These are phyloP conservation scores for Aspergillus carbonarius DNA, from an alignment of 2,329 filamentous ascomycete genomes.

Conservation along the genomic window DNA sequence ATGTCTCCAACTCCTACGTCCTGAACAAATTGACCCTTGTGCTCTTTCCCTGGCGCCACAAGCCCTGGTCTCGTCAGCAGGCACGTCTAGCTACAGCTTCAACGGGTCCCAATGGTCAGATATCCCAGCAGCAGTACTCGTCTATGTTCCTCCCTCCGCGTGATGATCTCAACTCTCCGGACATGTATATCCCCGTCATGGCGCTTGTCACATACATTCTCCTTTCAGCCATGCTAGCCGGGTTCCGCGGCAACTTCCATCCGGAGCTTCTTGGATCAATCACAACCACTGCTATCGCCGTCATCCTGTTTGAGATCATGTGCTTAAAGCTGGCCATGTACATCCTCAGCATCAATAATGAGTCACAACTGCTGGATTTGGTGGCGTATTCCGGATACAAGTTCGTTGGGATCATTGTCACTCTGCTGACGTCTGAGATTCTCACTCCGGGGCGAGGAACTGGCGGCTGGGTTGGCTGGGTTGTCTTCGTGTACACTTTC, in stretches of 20 bases:
- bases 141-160: constrained; percentile 78
- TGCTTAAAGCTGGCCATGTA: constrained; percentile 90
- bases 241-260: constrained; percentile 85
- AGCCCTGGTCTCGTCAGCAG: constrained; percentile 93
- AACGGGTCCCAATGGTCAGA: constrained; percentile 57
- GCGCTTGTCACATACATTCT: constrained; percentile 96
- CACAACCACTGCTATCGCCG: constrained; percentile 76
- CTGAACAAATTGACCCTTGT: constrained; percentile 90
- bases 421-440: constrained; percentile 75
- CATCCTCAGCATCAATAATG: constrained; percentile 87
- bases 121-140: constrained; percentile 56
- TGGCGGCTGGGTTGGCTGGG: constrained; percentile 85
- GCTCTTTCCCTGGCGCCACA: constrained; percentile 95
- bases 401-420: constrained; percentile 94
- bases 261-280: constrained; percentile 90
- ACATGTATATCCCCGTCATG: constrained; percentile 99
- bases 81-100: constrained; percentile 48
- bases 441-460: constrained; percentile 77
- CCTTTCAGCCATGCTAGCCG: constrained; percentile 84
- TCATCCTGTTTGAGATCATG: constrained; percentile 85
- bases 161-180: constrained; percentile 94
- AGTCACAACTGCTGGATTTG: constrained; percentile 87
- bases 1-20: constrained; percentile 97
- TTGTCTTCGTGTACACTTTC: constrained; percentile 87
- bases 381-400: constrained; percentile 98